phyloP scores from a whole-genome alignment of 2,329 filamentous ascomycete species.

The Colletotrichum sp. region DNA sequence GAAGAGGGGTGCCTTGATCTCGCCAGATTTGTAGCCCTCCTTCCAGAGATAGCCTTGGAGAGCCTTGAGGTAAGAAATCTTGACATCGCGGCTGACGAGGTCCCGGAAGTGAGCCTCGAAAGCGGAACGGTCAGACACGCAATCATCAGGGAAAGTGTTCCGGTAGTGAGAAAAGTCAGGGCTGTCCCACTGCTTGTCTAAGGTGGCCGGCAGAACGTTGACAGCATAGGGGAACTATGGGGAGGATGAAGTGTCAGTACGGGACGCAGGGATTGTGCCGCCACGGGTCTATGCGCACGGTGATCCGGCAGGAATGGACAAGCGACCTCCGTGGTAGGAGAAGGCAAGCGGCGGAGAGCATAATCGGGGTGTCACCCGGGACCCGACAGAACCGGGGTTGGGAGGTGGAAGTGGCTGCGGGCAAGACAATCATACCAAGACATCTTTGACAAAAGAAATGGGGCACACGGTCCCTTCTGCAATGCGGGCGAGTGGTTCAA shows the following conservation, averaged over 20 bases:
- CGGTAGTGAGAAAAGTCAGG: constrained; percentile 70
- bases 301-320: constrained; percentile 1
- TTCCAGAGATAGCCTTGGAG: constrained; percentile 83
- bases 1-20: constrained; percentile 76
- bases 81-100: constrained; percentile 75
- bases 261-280: background rate
- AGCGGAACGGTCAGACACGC: constrained; percentile 60
- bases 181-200: constrained; percentile 71
- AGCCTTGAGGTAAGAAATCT: constrained; percentile 77
- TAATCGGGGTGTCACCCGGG: constrained; percentile 21
- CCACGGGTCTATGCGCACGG: background rate
- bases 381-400: constrained; percentile 16
- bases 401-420: constrained; percentile 14
- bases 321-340: constrained; percentile 4
- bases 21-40: constrained; percentile 72
- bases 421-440: constrained; percentile 67
- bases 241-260: background rate
- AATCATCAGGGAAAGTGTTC: constrained; percentile 72
- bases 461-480: constrained; percentile 83
- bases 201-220: constrained; percentile 65
- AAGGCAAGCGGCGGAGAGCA: constrained; percentile 1
- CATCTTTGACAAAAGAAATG: constrained; percentile 84
- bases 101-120: constrained; percentile 73
- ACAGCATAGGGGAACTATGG: constrained; percentile 79
- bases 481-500: constrained; percentile 5